Percentiles rank a stretch among this genome's conserved stretches.
Conservation (phyloP, 2,329 filamentous ascomycete genomes). For the Dactylellina drechsleri region DNA sequence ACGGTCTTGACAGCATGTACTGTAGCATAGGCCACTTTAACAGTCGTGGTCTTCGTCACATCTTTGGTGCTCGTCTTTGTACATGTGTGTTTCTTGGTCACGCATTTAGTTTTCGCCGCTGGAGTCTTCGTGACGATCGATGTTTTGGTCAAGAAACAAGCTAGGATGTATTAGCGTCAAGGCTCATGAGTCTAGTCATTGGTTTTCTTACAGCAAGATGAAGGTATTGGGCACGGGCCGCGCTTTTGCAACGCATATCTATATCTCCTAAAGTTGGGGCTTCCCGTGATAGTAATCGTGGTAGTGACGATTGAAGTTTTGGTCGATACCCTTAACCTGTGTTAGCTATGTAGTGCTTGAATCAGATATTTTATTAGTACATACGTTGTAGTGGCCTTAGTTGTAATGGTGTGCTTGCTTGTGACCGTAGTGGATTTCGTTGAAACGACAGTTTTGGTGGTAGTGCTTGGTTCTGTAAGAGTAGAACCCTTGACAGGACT, state of each 20-base stretch:
- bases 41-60: conserved; percentile 5
- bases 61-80: conserved; percentile 9
- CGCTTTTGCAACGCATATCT: conserved; percentile 8
- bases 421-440: conserved; percentile 4
- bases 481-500: not conserved
- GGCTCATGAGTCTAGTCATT: not conserved
- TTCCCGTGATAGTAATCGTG: not conserved
- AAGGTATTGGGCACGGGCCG: not conserved
- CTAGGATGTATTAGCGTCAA: not conserved
- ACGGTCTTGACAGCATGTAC: conserved; percentile 3
- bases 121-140: conserved; percentile 12
- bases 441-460: conserved; percentile 2
- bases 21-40: not conserved
- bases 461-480: conserved; percentile 1
- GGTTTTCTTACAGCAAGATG: conserved; percentile 4
- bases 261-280: conserved; percentile 3
- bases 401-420: not conserved
- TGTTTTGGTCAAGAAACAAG: conserved; percentile 13
- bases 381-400: not conserved
- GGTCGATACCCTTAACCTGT: not conserved
- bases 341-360: not conserved
- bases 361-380: not conserved
- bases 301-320: conserved; percentile 2
- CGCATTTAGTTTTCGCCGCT: not conserved
- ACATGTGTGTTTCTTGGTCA: conserved; percentile 11